Percentiles rank a stretch among this genome's conserved stretches.
Evolutionary conservation across 1,139 yeast genomes (phyloP).

Genomic region (Yamadazyma dushanensis): DNA sequence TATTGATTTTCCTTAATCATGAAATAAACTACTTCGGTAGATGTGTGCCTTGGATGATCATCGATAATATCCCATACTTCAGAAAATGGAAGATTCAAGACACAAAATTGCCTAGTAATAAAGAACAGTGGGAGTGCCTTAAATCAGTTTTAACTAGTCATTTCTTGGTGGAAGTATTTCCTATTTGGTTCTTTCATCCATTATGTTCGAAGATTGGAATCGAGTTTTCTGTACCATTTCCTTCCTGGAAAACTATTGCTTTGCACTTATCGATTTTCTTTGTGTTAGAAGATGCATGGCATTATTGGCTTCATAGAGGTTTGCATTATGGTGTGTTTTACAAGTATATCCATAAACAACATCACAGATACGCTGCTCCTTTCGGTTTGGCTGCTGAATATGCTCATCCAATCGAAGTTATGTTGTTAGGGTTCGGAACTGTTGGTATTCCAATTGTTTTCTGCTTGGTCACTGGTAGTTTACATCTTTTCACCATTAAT

Average conservation of each 20-base stretch:
- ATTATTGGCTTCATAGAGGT: slow-evolving; percentile 47
- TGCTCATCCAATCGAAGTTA: slow-evolving; percentile 50
- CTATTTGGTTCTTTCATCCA: slow-evolving; percentile 52
- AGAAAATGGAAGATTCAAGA: slow-evolving; percentile 81
- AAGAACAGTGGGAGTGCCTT: slow-evolving; percentile 70
- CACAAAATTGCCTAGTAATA: slow-evolving; percentile 68
- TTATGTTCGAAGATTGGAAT: slow-evolving; percentile 41
- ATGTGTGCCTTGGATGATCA: slow-evolving; percentile 79
- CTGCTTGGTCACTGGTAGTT: slow-evolving; percentile 35
- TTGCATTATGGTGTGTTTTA: slow-evolving; percentile 49
- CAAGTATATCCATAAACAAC: slow-evolving; percentile 50
- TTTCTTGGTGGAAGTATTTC: slow-evolving; percentile 46
- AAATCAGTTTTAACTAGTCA: slow-evolving; percentile 46
- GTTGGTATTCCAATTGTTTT: slow-evolving; percentile 48
- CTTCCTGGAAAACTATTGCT: slow-evolving; percentile 27
- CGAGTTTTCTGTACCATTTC: slow-evolving; percentile 41
- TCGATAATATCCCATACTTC: slow-evolving; percentile 76
- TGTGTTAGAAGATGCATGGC: slow-evolving; percentile 49
- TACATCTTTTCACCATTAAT: slow-evolving; percentile 46
- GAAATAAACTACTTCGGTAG: slow-evolving; percentile 83
- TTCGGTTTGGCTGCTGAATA: slow-evolving; percentile 51
- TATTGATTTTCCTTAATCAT: slow-evolving; percentile 70
- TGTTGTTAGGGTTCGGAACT: slow-evolving; percentile 46
- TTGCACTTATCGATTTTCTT: slow-evolving; percentile 40
- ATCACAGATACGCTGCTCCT: slow-evolving; percentile 51